Evolutionary conservation across 2,329 filamentous ascomycete species (phyloP).

Genomic region (Aspergillus fischeri): DNA sequence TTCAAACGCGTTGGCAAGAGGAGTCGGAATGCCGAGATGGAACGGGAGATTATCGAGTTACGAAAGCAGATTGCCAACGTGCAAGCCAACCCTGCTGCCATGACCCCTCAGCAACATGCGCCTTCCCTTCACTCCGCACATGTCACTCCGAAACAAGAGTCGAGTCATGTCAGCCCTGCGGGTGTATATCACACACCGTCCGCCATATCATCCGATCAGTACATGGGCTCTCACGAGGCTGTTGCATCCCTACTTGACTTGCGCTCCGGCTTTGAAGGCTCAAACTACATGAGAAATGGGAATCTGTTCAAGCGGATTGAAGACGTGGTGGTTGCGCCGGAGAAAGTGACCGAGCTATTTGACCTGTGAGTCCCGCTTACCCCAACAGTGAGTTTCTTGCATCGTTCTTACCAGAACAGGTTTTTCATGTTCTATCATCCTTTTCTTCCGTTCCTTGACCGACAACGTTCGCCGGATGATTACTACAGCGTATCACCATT

Average conservation of each 20-base stretch:
- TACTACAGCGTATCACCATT: slow-evolving; percentile 58
- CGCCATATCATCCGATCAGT: slow-evolving; percentile 37
- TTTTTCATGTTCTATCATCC: slow-evolving; percentile 63
- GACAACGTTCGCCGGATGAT: slow-evolving; percentile 50
- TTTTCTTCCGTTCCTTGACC: slow-evolving; percentile 61
- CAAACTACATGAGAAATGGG: slow-evolving; percentile 46
- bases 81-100: slow-evolving; percentile 22
- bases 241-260: slow-evolving; percentile 49
- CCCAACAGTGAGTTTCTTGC: not conserved
- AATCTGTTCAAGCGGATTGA: slow-evolving; percentile 51
- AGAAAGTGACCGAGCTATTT: slow-evolving; percentile 44
- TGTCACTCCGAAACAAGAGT: slow-evolving; percentile 34
- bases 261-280: slow-evolving; percentile 43
- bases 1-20: slow-evolving; percentile 66
- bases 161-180: slow-evolving; percentile 31
- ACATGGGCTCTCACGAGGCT: slow-evolving; percentile 47
- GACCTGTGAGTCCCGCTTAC: slow-evolving; percentile 33
- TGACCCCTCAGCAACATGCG: slow-evolving; percentile 20
- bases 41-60: slow-evolving; percentile 53
- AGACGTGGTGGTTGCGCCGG: slow-evolving; percentile 42
- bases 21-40: slow-evolving; percentile 62
- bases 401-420: slow-evolving; percentile 39
- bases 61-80: slow-evolving; percentile 44
- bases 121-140: slow-evolving; percentile 18
- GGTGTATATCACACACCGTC: slow-evolving; percentile 33